phyloP scores from a whole-genome alignment of 2,329 filamentous ascomycete genomes.

The Xylariomycetidae sp. region DNA sequence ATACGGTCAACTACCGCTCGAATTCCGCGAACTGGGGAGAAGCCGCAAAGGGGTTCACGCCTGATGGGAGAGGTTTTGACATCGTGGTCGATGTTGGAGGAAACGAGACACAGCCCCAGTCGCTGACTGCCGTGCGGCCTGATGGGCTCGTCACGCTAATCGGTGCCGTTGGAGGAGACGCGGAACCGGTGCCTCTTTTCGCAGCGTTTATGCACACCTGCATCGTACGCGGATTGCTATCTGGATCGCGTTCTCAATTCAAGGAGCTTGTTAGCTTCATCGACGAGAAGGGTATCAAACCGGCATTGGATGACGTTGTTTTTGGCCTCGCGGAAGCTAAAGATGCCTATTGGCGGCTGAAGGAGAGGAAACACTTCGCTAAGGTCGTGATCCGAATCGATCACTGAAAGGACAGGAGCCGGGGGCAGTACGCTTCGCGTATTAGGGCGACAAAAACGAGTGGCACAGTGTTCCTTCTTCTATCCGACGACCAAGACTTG shows the following conservation, averaged over 20 bases:
- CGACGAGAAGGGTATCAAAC: slow-evolving; percentile 26
- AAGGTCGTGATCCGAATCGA: slow-evolving; percentile 30
- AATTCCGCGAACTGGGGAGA: slow-evolving; percentile 52
- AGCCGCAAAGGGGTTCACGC: slow-evolving; percentile 45
- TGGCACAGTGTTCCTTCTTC: too few species aligned
- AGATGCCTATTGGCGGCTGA: slow-evolving; percentile 27
- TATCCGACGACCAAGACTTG: too few species aligned
- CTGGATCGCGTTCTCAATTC: slow-evolving; percentile 23
- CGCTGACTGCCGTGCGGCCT: slow-evolving; percentile 42
- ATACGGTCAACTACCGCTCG: slow-evolving; percentile 57
- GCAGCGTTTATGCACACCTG: slow-evolving; percentile 20
- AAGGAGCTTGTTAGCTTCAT: slow-evolving; percentile 25
- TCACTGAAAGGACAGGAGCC: too few species aligned
- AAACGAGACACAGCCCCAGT: slow-evolving; percentile 52
- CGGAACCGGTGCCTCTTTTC: slow-evolving; percentile 20
- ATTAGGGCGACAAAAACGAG: too few species aligned
- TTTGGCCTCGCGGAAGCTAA: slow-evolving; percentile 28
- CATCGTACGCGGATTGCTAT: slow-evolving; percentile 24
- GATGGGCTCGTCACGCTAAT: slow-evolving; percentile 30
- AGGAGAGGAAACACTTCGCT: slow-evolving; percentile 31
- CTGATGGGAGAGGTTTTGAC: slow-evolving; percentile 49
- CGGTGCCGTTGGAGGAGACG: slow-evolving; percentile 29
- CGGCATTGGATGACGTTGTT: slow-evolving; percentile 24
- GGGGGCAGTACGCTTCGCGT: too few species aligned
- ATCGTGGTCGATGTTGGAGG: slow-evolving; percentile 63